Evolutionary conservation across 495 filamentous ascomycete genomes (phyloP).

Genomic region (Neurospora tetrasperma): DNA sequence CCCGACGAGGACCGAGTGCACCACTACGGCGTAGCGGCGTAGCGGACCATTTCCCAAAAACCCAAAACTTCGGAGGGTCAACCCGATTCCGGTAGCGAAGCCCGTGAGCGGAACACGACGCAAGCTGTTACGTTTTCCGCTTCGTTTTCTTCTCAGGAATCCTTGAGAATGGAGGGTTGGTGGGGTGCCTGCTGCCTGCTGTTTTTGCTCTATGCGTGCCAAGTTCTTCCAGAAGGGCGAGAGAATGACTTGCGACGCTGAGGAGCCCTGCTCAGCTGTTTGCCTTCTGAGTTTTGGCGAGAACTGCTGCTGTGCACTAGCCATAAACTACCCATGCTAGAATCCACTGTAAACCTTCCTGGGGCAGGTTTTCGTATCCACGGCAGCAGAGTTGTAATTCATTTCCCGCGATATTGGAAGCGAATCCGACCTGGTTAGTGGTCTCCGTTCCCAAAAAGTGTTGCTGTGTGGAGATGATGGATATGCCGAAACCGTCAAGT

Average conservation of each 20-base stretch:
- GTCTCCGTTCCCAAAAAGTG: background rate
- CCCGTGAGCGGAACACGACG: background rate
- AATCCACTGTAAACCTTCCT: background rate
- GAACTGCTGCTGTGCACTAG: background rate
- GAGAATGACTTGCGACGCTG: background rate
- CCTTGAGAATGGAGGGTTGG: background rate
- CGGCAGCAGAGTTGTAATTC: background rate
- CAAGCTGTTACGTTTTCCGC: background rate
- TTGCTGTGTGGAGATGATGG: background rate
- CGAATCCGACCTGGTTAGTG: background rate
- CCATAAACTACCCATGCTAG: background rate
- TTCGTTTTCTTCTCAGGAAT: background rate
- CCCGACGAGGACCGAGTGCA: background rate
- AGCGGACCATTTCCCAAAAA: background rate
- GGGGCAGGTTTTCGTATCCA: background rate
- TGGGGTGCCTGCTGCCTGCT: background rate
- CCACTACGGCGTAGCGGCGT: background rate
- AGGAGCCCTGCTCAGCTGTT: background rate
- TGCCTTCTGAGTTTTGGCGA: background rate
- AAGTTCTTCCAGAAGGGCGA: background rate
- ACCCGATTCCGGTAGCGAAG: background rate
- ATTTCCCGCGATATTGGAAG: slow-evolving; percentile 1
- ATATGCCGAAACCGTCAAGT: background rate
- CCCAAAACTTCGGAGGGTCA: background rate
- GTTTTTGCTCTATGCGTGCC: background rate